Base-by-base conservation (phyloP, 176 grass and related monocot species). In the Carex parvula region DNA sequence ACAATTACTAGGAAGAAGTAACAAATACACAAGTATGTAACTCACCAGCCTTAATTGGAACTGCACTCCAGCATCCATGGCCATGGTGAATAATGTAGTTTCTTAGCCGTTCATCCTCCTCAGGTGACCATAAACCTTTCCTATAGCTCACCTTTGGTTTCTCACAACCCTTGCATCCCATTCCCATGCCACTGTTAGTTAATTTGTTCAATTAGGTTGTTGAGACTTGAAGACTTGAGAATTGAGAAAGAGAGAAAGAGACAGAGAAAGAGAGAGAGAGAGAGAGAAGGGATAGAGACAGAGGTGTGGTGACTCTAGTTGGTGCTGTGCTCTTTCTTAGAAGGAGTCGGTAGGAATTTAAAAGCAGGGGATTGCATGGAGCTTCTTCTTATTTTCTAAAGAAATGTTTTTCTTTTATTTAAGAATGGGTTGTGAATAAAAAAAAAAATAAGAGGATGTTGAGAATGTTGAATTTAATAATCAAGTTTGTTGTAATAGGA, bases 71-170 rank as follows among this genome's bases (percentile, higher is more conserved):
- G 86, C 91, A 92, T 54, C 89, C 88, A 81, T 93, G 89, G 89
- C 95, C 92, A 82, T 89, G 79, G 84, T 87, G 86, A 67, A 98
- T 12, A 88, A 98, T 93, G 93, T 69, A 93, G 62, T 98, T 88
- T 30, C 80, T 86, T 52, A 98, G 91, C 56, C 87, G 91, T 72
- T 93, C 87, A 87, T 98, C 92, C 88, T 98, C 95, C 64, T 93
- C 89, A 11, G 95, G 95, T 75, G 95, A 98, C 95, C 95, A 98
- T 72, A 98, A 90, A 17, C 95, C 95, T 87, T 93, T 98, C 5
- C 91, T 86, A 79, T 86, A 87, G 24, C 81, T 87, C 57, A 70
- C 83, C 90, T 95, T 98, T 89, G 92, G 88, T 88, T 95, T 98
- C 79, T 95, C 84, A 80, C 92, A 98, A 12, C 87, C 65, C 86